Conservation (phyloP, 169 alveolate species). For the Plasmodium adleri region DNA sequence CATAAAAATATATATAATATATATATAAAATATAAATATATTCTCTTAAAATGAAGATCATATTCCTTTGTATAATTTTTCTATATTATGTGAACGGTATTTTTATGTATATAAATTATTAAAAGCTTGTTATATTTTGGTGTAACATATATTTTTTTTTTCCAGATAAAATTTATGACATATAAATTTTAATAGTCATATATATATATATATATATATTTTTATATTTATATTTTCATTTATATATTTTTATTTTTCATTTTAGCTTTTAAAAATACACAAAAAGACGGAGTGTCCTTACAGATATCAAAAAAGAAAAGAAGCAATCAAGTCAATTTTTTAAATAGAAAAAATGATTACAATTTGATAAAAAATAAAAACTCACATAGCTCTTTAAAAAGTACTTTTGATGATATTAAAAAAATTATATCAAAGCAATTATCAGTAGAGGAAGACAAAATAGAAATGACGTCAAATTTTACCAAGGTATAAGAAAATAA, state of each 20-base stretch:
- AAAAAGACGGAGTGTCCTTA: constrained; percentile 7
- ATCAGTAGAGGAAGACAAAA: constrained; percentile 74
- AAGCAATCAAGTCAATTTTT: background rate
- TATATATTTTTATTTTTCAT: background rate
- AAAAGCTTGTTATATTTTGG: no score
- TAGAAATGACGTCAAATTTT: constrained; percentile 27
- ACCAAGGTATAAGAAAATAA: constrained; percentile 28
- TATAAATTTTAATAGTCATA: background rate
- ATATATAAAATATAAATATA: background rate
- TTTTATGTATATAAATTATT: background rate
- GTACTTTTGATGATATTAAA: constrained; percentile 49
- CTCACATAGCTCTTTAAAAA: constrained; percentile 8
- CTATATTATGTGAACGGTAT: constrained; percentile 39
- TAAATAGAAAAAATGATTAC: background rate
- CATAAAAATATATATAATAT: background rate
- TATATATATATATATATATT: background rate
- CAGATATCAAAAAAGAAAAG: constrained; percentile 4
- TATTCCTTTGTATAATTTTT: constrained; percentile 23
- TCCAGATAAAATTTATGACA: background rate
- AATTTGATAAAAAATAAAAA: background rate
- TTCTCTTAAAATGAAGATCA: constrained; percentile 15
- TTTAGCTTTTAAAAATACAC: constrained; percentile 30
- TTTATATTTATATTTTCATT: background rate
- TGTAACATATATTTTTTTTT: background rate
- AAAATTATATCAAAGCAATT: constrained; percentile 51